These are phyloP conservation scores for Candida maltosa DNA, from an alignment of 805 yeast species.

Conservation along the genomic window DNA sequence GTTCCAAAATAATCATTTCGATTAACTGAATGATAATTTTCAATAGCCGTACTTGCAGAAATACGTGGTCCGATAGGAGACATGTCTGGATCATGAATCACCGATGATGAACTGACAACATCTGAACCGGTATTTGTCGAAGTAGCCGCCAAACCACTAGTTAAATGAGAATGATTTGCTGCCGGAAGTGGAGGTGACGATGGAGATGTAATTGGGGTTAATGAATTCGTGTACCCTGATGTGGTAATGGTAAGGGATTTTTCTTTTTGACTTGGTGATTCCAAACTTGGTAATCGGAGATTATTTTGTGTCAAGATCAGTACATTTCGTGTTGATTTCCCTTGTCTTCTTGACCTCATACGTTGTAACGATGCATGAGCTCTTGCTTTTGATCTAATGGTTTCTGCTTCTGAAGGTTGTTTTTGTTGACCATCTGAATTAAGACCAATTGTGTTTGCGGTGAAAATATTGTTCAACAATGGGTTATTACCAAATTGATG, in stretches of 20 bases:
- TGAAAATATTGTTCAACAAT: background rate
- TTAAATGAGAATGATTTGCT: slow-evolving; percentile 5
- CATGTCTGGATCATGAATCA: slow-evolving; percentile 3
- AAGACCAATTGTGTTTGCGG: slow-evolving; percentile 3
- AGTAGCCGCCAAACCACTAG: slow-evolving; percentile 1
- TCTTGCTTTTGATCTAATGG: slow-evolving; percentile 49
- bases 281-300: slow-evolving; percentile 19
- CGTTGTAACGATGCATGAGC: slow-evolving; percentile 65
- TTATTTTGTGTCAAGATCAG: slow-evolving; percentile 15
- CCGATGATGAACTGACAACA: slow-evolving; percentile 2
- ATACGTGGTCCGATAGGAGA: slow-evolving; percentile 6
- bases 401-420: slow-evolving; percentile 23
- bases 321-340: slow-evolving; percentile 35
- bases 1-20: background rate
- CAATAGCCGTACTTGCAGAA: slow-evolving; percentile 5
- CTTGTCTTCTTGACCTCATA: slow-evolving; percentile 56
- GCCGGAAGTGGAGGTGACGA: slow-evolving; percentile 17
- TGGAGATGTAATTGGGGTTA: slow-evolving; percentile 3
- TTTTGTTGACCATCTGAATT: background rate
- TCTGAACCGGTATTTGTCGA: background rate
- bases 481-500: slow-evolving; percentile 1
- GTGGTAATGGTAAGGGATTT: too few relatives aligned
- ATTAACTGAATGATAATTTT: background rate
- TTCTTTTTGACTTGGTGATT: slow-evolving; percentile 8
- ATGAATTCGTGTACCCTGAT: background rate